Percentiles rank a stretch among this genome's conserved stretches.
phyloP scores from a whole-genome alignment of 2,329 filamentous ascomycete genomes.

The Trichocomaceae sp. region DNA sequence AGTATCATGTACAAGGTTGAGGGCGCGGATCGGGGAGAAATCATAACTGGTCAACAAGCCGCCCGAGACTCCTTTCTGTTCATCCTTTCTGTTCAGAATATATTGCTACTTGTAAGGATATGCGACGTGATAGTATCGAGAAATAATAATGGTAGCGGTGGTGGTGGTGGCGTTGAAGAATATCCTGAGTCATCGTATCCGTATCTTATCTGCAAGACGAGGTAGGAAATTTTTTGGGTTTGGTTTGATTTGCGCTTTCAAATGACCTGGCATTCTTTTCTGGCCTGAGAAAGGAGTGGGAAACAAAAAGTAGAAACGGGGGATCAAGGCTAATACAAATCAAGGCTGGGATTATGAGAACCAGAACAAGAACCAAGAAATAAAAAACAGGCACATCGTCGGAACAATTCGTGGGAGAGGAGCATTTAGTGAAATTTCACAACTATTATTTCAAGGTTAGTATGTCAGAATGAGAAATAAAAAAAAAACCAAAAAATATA shows the following conservation, averaged over 20 bases:
- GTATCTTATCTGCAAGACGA: constrained; percentile 4
- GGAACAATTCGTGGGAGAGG: constrained; percentile 22
- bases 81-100: not conserved
- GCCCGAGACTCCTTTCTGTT: not conserved
- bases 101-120: constrained; percentile 1
- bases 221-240: not conserved
- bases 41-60: constrained; percentile 20
- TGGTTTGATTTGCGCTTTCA: not conserved
- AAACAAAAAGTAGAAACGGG: not conserved
- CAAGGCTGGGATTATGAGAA: constrained; percentile 15
- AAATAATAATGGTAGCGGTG: not conserved
- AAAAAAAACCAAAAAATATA: not conserved
- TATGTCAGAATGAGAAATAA: not conserved
- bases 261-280: constrained; percentile 5
- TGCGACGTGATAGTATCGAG: no score
- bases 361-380: constrained; percentile 27
- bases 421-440: constrained; percentile 38
- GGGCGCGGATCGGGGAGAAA: not conserved
- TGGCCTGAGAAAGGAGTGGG: constrained; percentile 13
- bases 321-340: constrained; percentile 17
- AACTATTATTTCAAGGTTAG: constrained; percentile 25
- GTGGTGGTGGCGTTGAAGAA: not conserved
- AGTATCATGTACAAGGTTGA: constrained; percentile 37
- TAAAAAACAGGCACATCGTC: constrained; percentile 27
- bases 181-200: constrained; percentile 1